Percentiles rank a stretch among this genome's conserved stretches.
These are phyloP conservation scores for Pilatotrama ljubarskyi DNA, from an alignment of 768 basidiomycete species.

Conservation along the genomic window DNA sequence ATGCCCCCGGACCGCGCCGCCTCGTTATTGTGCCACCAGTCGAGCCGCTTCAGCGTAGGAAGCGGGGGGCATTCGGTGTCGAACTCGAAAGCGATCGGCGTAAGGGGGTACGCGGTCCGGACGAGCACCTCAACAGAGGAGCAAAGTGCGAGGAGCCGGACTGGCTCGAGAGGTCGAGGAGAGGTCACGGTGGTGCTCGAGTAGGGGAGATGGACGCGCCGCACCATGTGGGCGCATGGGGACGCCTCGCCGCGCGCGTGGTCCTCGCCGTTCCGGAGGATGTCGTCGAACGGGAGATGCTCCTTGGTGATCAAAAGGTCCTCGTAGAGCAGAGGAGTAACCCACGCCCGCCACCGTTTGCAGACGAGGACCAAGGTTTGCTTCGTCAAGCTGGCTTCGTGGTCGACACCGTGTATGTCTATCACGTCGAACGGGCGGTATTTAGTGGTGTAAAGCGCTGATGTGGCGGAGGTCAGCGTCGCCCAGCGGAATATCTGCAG, in stretches of 20 bases:
- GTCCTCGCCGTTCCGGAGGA: slow-evolving; percentile 5
- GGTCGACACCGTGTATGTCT: slow-evolving; percentile 24
- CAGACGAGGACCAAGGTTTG: slow-evolving; percentile 54
- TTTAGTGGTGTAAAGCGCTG: slow-evolving; percentile 29
- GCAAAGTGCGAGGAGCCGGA: slow-evolving; percentile 52
- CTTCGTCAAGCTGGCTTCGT: slow-evolving; percentile 38
- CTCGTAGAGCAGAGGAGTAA: slow-evolving; percentile 50
- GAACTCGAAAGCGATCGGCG: slow-evolving; percentile 55
- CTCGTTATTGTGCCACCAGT: slow-evolving; percentile 63
- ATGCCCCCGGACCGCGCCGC: slow-evolving; percentile 66
- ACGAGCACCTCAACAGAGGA: slow-evolving; percentile 54
- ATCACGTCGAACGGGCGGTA: slow-evolving; percentile 51
- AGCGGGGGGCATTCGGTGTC: slow-evolving; percentile 48
- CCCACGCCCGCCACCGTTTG: slow-evolving; percentile 53
- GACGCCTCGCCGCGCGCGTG: slow-evolving; percentile 19
- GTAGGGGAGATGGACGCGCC: slow-evolving; percentile 61
- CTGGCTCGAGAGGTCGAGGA: slow-evolving; percentile 34
- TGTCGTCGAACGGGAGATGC: slow-evolving; percentile 33
- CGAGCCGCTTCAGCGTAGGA: slow-evolving; percentile 56
- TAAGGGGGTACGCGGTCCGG: slow-evolving; percentile 55
- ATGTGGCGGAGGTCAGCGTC: slow-evolving; percentile 39
- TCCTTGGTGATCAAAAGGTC: slow-evolving; percentile 47
- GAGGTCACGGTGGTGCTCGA: slow-evolving; percentile 46
- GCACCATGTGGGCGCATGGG: slow-evolving; percentile 41
- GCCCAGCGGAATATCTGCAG: slow-evolving; percentile 31